Percentiles rank a stretch among this genome's conserved stretches.
Evolutionary conservation across 108 stramenopile species (phyloP).

Genomic region (Pseudonitzschia delicatissima): DNA sequence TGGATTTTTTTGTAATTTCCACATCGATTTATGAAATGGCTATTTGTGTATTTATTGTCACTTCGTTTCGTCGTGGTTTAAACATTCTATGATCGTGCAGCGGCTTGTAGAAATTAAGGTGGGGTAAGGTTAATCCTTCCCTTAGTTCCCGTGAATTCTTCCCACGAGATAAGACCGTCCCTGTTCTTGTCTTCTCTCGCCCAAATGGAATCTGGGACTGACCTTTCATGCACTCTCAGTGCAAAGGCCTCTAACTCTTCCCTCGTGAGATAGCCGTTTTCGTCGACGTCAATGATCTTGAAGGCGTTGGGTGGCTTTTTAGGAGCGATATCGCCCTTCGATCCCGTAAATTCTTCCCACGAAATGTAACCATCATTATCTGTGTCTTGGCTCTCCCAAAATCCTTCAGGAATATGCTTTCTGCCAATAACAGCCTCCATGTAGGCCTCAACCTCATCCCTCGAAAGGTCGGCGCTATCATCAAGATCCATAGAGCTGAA

Average conservation of each 20-base stretch:
- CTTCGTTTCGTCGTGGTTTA: neutral
- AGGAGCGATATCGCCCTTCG: constrained; percentile 28
- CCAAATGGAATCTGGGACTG: too few relatives aligned
- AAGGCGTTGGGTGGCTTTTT: constrained; percentile 38
- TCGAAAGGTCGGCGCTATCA: constrained; percentile 13
- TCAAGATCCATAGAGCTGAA: constrained; percentile 36
- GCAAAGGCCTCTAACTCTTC: constrained; percentile 26
- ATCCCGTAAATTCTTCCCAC: constrained; percentile 43
- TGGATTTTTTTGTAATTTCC: too few relatives aligned
- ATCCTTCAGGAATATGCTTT: constrained; percentile 19
- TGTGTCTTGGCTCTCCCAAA: constrained; percentile 35
- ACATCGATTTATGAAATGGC: too few relatives aligned
- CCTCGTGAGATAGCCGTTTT: constrained; percentile 14
- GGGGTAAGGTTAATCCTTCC: neutral
- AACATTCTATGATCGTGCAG: neutral
- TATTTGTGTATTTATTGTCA: neutral
- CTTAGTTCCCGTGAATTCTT: constrained; percentile 39
- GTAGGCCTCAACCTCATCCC: constrained; percentile 26
- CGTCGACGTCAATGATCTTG: constrained; percentile 29
- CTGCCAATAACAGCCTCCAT: constrained; percentile 3
- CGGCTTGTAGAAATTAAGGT: neutral
- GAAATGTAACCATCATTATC: constrained; percentile 35
- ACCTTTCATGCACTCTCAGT: too few relatives aligned
- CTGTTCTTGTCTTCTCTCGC: constrained; percentile 10
- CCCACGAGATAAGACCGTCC: constrained; percentile 41